Evolutionary conservation across 176 grass and related monocot species (phyloP), one percentile per base, ranked within the genome.

Genomic region (Themeda triandra): DNA sequence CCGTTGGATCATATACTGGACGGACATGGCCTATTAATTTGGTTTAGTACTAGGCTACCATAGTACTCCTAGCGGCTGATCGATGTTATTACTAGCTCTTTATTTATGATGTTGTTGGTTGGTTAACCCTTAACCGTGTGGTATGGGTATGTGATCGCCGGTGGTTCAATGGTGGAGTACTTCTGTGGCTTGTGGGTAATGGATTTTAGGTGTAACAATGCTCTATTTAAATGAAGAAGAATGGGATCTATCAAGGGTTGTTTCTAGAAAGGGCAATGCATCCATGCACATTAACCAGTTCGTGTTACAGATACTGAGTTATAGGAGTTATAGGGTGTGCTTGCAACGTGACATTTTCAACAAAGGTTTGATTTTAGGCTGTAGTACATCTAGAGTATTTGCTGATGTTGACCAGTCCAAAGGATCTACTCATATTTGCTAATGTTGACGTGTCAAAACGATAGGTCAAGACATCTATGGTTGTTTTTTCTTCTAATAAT

Each of bases 1-100:
- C 87, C 87, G 87, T 89, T 68, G 87, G 87, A 85, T 89, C 82
- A 89, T 85, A 82, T 82, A 89, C 87, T 89, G 69, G 77, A 75
- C 23, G 71, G 71, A 49, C 10, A 48, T 28, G 70, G 82, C 2
- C 6, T 72, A 18, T 41, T 41, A 41, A 41, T 1, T 74, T 24
- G 63, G 58, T 63, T 46, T 23, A 69, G 71, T 69, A 63, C 30
- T 79, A 80, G 17, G 56, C 56, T 54, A 51, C 29, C 40, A 11
- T 29, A 51, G 29, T 25, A 59, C 23, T 59, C 54, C 54, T 53
- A 17, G 41, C n/a, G 44, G 80, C 64, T 70, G 59, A n/a, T 5
- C 33, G 33, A 35, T 35, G 27, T 80, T 56, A 74, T 28, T 30
- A 73, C 14, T 30, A 31, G 24, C 36, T 32, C 24, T 30, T 76